Conservation (phyloP, 2,329 filamentous ascomycete genomes). For the Exophiala lecanii-corni region DNA sequence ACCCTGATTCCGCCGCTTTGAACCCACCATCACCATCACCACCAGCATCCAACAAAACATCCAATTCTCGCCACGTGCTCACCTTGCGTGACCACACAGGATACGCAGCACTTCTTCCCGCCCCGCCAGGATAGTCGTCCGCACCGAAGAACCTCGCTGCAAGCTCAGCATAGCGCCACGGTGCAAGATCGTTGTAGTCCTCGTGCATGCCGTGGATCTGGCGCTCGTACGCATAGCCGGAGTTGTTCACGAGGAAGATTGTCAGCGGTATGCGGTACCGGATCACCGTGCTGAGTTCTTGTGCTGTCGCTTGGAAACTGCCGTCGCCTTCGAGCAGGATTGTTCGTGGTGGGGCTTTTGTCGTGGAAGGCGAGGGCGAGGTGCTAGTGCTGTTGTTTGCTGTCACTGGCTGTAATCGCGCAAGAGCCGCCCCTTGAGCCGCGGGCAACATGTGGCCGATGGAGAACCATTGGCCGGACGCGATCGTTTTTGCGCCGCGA, state of each 20-base stretch:
- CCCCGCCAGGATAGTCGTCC: conserved; percentile 47
- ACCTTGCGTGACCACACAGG: conserved; percentile 48
- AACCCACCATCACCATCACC: conserved; percentile 54
- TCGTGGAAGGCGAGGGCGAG: too few relatives aligned
- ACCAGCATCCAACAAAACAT: conserved; percentile 59
- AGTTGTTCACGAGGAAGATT: conserved; percentile 81
- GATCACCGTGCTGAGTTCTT: conserved; percentile 77
- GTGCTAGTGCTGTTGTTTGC: conserved; percentile 11
- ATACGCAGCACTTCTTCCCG: conserved; percentile 43
- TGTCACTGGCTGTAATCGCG: conserved; percentile 30
- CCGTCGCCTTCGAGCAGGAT: conserved; percentile 89
- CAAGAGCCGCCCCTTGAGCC: conserved; percentile 66
- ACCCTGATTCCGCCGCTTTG: conserved; percentile 21
- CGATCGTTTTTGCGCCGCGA: conserved; percentile 69
- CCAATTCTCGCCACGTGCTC: conserved; percentile 64
- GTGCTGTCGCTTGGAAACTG: conserved; percentile 76
- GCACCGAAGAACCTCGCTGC: conserved; percentile 62
- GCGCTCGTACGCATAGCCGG: conserved; percentile 85
- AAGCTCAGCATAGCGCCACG: conserved; percentile 69
- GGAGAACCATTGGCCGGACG: conserved; percentile 68
- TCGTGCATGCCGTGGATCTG: conserved; percentile 80
- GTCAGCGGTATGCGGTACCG: conserved; percentile 69
- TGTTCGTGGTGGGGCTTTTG: conserved; percentile 57
- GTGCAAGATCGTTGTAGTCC: conserved; percentile 72
- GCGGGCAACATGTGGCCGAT: conserved; percentile 63